phyloP scores from a whole-genome alignment of 306 rosid genomes.

The Lathyrus aphaca region DNA sequence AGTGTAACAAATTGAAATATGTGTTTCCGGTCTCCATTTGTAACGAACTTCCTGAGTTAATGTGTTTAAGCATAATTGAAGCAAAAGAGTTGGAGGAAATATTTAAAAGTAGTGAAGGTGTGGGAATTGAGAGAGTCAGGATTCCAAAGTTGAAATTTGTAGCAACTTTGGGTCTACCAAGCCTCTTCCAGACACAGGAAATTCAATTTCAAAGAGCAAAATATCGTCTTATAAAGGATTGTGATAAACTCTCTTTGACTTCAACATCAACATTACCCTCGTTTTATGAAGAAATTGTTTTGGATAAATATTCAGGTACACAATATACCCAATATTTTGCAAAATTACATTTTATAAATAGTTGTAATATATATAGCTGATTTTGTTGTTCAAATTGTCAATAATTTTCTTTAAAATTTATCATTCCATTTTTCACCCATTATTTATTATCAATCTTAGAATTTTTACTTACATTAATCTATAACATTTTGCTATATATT shows the following conservation, averaged over 20 bases:
- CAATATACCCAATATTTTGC: too few relatives aligned
- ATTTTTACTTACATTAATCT: too few relatives aligned
- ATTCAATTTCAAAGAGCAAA: not conserved
- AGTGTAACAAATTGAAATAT: slow-evolving; percentile 6
- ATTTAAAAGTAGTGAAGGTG: not conserved
- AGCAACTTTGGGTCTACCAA: not conserved
- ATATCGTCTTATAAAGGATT: not conserved
- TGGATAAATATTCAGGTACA: too few relatives aligned
- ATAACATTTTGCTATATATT: too few relatives aligned
- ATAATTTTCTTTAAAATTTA: too few relatives aligned
- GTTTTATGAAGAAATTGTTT: too few relatives aligned
- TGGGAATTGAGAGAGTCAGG: not conserved
- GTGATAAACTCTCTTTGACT: slow-evolving; percentile 13
- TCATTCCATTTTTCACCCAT: too few relatives aligned
- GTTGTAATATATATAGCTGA: too few relatives aligned
- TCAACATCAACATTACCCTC: not conserved
- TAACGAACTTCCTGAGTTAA: not conserved
- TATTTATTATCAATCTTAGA: too few relatives aligned
- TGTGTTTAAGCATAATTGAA: accelerated
- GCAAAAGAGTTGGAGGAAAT: slow-evolving; percentile 18
- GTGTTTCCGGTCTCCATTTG: not conserved
- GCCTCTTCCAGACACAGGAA: not conserved
- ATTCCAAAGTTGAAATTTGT: slow-evolving; percentile 1
- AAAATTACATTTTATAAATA: too few relatives aligned
- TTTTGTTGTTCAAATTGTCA: too few relatives aligned